These are phyloP conservation scores for Boehmeria nivea DNA, from an alignment of 306 rosid genomes.

Conservation along the genomic window DNA sequence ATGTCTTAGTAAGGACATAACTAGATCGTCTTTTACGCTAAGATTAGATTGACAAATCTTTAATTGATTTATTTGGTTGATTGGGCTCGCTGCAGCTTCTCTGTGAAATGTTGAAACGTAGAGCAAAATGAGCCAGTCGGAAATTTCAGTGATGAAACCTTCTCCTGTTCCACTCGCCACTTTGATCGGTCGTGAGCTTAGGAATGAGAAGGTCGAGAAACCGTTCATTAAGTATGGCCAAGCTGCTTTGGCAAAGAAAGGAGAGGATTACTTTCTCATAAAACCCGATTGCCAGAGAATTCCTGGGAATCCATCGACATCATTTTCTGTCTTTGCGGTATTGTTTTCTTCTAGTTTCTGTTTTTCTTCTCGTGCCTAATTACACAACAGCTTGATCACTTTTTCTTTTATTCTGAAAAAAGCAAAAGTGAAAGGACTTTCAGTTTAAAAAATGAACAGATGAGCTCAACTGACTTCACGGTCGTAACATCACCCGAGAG, in stretches of 20 bases:
- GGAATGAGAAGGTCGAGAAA: constrained; percentile 62
- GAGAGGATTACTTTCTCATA: constrained; percentile 91
- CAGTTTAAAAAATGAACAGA: background rate
- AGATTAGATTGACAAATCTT: constrained; percentile 2
- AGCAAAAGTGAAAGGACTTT: background rate
- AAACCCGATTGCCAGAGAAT: constrained; percentile 71
- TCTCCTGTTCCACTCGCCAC: constrained; percentile 85
- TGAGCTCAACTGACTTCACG: no score
- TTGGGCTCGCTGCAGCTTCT: constrained; percentile 15
- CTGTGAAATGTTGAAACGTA: constrained; percentile 38
- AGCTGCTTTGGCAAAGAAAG: constrained; percentile 98
- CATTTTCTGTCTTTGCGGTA: constrained; percentile 95
- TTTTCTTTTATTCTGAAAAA: background rate
- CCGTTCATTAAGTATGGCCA: constrained; percentile 91
- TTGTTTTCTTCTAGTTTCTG: constrained; percentile 15
- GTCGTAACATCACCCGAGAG: background rate
- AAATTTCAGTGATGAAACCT: constrained; percentile 50
- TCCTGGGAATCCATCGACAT: constrained; percentile 65
- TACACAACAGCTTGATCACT: background rate
- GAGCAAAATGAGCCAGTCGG: constrained; percentile 64
- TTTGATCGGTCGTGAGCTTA: constrained; percentile 87
- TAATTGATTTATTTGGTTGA: constrained; percentile 9
- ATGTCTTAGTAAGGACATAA: no score
- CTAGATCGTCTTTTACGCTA: no score
- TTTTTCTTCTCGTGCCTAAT: background rate